These are phyloP conservation scores for Diversispora eburnea DNA, from an alignment of 192 early-diverging fungal genomes.

Conservation along the genomic window DNA sequence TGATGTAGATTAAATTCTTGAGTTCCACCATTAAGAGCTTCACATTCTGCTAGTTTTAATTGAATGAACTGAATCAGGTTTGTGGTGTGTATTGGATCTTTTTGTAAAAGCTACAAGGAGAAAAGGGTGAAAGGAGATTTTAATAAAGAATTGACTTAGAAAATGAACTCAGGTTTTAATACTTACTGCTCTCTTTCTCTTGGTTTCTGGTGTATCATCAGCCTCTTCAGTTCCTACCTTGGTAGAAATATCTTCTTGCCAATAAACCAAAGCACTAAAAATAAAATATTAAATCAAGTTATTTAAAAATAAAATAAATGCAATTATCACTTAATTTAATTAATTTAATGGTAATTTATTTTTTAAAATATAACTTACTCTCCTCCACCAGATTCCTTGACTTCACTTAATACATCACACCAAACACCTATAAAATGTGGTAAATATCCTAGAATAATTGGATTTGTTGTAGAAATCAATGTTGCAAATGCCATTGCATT, in stretches of 20 bases:
- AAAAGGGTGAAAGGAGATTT: background rate
- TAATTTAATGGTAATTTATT: background rate
- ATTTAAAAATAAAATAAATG: background rate
- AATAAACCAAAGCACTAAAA: slow-evolving; percentile 52
- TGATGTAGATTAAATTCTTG: slow-evolving; percentile 39
- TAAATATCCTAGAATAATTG: slow-evolving; percentile 45
- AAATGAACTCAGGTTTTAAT: background rate
- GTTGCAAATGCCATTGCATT: slow-evolving; percentile 59
- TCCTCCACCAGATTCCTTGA: slow-evolving; percentile 55
- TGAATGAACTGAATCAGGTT: slow-evolving; percentile 53
- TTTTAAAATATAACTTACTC: slow-evolving; percentile 41
- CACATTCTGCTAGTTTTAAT: slow-evolving; percentile 46
- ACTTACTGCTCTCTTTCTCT: slow-evolving; percentile 42
- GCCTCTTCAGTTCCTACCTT: slow-evolving; percentile 44
- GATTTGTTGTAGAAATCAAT: slow-evolving; percentile 49
- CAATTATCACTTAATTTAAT: background rate
- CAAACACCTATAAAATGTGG: slow-evolving; percentile 54
- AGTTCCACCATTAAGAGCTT: slow-evolving; percentile 48
- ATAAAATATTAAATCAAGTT: background rate
- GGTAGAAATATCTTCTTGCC: slow-evolving; percentile 46
- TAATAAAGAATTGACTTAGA: slow-evolving; percentile 4
- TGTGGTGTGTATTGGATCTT: slow-evolving; percentile 58
- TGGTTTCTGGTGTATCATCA: slow-evolving; percentile 49
- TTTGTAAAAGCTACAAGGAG: slow-evolving; percentile 40
- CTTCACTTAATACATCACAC: slow-evolving; percentile 60